Evolutionary conservation across 1,284 basidiomycete species (phyloP).

Genomic region (Lentinula novae-zelandiae): DNA sequence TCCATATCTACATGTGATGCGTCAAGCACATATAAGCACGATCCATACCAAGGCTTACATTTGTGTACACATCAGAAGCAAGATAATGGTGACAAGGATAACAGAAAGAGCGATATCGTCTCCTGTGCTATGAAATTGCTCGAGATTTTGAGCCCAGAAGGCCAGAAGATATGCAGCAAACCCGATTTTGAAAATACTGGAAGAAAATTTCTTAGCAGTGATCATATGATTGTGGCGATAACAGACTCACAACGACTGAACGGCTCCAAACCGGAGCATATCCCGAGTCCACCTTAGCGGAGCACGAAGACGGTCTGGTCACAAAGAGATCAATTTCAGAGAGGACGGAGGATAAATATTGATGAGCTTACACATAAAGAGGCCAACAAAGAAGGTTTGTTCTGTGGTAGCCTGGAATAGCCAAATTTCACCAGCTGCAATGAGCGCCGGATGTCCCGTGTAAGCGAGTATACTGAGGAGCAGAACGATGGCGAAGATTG

Average conservation of each 20-base stretch:
- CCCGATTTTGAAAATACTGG: constrained; percentile 6
- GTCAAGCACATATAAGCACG: too few species aligned
- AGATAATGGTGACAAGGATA: constrained; percentile 1
- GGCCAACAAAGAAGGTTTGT: constrained; percentile 8
- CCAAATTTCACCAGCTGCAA: constrained; percentile 5
- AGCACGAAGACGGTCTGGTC: constrained; percentile 2
- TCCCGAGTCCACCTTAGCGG: neutral
- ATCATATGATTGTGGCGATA: neutral
- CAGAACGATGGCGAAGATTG: neutral
- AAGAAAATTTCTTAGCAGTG: neutral
- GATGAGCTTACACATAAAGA: constrained; percentile 5
- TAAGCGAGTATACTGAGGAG: neutral
- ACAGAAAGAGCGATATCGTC: constrained; percentile 9
- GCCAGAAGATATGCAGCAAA: constrained; percentile 4
- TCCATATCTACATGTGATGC: constrained; percentile 7
- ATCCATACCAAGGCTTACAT: neutral
- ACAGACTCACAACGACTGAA: constrained; percentile 6
- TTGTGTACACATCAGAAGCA: constrained; percentile 4
- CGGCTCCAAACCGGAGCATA: constrained; percentile 1
- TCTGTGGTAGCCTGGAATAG: constrained; percentile 12
- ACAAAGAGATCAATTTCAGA: neutral
- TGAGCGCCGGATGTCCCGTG: constrained; percentile 5
- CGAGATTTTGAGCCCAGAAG: constrained; percentile 4
- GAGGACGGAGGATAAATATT: neutral
- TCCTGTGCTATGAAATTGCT: neutral